A percentile compares a stretch with the other conserved stretches of the same genome.
Conservation (phyloP, 2,329 filamentous ascomycete genomes). For the Penicillium occitanis region DNA sequence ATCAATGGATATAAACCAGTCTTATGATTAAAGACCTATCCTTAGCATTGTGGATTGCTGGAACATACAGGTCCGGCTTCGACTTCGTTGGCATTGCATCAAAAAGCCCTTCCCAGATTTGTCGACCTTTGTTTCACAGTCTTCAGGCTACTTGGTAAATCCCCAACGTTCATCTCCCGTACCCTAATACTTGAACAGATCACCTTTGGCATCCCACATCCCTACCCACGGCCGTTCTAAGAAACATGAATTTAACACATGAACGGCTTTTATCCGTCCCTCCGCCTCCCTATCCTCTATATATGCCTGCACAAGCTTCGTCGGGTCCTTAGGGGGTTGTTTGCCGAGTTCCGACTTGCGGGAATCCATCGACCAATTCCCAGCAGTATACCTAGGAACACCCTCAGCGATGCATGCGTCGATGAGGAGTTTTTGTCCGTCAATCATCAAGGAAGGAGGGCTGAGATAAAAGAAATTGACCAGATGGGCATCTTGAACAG, state of each 20-base stretch:
- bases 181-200: not conserved
- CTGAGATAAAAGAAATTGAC: not conserved
- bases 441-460: not conserved
- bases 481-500: not conserved
- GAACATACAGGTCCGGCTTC: too few relatives aligned
- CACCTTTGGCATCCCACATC: not conserved
- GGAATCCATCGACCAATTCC: not conserved
- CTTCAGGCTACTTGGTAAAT: not conserved
- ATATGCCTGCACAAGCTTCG: not conserved
- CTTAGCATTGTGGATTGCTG: too few relatives aligned
- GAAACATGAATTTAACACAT: not conserved
- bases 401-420: not conserved
- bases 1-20: too few relatives aligned
- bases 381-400: not conserved
- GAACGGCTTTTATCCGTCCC: not conserved
- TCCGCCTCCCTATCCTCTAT: not conserved
- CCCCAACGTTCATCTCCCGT: not conserved
- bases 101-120: too few relatives aligned
- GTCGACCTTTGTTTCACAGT: too few relatives aligned
- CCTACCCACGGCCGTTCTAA: not conserved
- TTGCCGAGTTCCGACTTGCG: not conserved
- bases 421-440: constrained; percentile 3
- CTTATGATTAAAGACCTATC: too few relatives aligned
- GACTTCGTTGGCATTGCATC: too few relatives aligned
- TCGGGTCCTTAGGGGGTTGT: not conserved